Evolutionary conservation across 805 yeast genomes (phyloP).

Genomic region (Lipomyces sp.): DNA sequence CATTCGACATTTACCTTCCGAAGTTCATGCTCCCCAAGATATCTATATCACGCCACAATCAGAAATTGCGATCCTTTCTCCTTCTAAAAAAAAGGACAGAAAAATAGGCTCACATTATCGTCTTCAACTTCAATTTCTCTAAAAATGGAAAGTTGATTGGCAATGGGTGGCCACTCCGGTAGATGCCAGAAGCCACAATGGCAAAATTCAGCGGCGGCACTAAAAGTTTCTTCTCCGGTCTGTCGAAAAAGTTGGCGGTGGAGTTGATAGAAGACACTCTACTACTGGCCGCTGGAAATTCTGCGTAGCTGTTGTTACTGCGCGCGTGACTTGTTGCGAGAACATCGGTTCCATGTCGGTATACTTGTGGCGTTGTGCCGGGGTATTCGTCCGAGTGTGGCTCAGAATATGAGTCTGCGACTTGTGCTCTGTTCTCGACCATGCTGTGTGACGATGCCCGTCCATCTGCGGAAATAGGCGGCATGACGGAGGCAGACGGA

Average conservation of each 20-base stretch:
- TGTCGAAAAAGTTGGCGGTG: slow-evolving; percentile 23
- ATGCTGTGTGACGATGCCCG: too few relatives aligned
- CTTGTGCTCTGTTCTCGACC: too few relatives aligned
- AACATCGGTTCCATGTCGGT: background rate
- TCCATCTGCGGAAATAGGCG: background rate
- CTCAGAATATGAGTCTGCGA: too few relatives aligned
- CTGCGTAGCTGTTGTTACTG: slow-evolving; percentile 15
- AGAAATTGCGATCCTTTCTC: too few relatives aligned
- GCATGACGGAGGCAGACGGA: slow-evolving; percentile 9
- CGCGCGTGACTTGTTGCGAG: slow-evolving; percentile 6
- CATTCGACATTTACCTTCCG: slow-evolving; percentile 64
- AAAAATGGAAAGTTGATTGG: slow-evolving; percentile 79
- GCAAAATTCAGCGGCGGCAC: slow-evolving; percentile 94
- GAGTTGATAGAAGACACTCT: slow-evolving; percentile 26
- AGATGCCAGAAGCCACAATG: slow-evolving; percentile 80
- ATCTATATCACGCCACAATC: slow-evolving; percentile 23
- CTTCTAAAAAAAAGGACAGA: background rate
- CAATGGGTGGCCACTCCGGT: slow-evolving; percentile 92
- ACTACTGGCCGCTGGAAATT: slow-evolving; percentile 21
- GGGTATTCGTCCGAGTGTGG: background rate
- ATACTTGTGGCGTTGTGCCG: background rate
- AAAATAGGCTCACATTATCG: slow-evolving; percentile 67
- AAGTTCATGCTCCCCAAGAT: slow-evolving; percentile 59
- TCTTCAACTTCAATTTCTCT: slow-evolving; percentile 61
- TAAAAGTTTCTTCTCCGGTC: slow-evolving; percentile 25